Evolutionary conservation across 176 grass and related monocot genomes (phyloP).

Genomic region (Typha latifolia): DNA sequence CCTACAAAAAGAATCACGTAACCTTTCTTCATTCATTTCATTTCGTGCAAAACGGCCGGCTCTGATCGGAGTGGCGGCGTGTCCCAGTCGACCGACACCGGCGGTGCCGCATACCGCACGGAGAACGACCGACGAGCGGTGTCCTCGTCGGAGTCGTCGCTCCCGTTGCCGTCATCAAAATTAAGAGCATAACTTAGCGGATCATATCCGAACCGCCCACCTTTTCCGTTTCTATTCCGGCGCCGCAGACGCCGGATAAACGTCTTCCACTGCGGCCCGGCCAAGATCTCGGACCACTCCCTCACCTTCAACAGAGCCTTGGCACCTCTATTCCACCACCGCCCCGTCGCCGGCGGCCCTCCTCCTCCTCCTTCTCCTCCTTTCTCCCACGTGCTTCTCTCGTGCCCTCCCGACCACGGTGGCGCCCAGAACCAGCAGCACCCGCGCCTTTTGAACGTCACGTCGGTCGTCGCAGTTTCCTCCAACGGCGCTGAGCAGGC

Average conservation of each 20-base stretch:
- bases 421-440: slow-evolving; percentile 9
- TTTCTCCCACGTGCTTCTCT: neutral
- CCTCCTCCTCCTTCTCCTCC: neutral
- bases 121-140: neutral
- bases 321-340: slow-evolving; percentile 4
- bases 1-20: too few relatives aligned
- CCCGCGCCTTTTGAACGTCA: slow-evolving; percentile 2
- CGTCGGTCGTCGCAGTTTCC: neutral
- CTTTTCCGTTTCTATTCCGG: neutral
- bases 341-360: neutral
- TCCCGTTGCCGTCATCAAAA: slow-evolving; percentile 9
- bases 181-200: slow-evolving; percentile 19
- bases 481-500: neutral
- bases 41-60: too few relatives aligned
- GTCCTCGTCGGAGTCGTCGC: slow-evolving; percentile 6
- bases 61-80: too few relatives aligned
- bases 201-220: slow-evolving; percentile 12
- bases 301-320: slow-evolving; percentile 5
- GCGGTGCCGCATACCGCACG: neutral
- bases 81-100: neutral
- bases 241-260: neutral
- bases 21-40: too few relatives aligned
- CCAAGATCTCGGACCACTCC: slow-evolving; percentile 18
- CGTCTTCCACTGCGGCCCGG: slow-evolving; percentile 16
- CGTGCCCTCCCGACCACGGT: neutral